Percentiles rank a stretch among this genome's conserved stretches.
Evolutionary conservation across 192 early-diverging fungal genomes (phyloP).

Genomic region (Gigaspora rosea): DNA sequence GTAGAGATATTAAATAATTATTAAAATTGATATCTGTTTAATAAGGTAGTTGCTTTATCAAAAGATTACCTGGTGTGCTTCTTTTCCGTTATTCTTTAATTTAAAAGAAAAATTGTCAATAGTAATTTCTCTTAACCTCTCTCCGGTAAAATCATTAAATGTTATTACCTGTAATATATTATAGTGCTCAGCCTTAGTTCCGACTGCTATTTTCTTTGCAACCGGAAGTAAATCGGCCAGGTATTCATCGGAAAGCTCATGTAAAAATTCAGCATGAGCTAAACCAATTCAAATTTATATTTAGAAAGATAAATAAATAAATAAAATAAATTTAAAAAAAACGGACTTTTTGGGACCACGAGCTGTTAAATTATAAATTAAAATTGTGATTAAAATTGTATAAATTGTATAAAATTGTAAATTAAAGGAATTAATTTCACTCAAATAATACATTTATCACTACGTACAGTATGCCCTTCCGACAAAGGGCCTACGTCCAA

Average conservation of each 20-base stretch:
- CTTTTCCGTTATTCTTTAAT: conserved; percentile 54
- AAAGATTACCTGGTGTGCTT: conserved; percentile 56
- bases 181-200: conserved; percentile 65
- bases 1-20: not conserved
- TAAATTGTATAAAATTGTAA: not conserved
- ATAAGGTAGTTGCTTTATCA: not conserved
- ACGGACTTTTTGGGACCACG: conserved; percentile 69
- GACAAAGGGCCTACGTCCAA: conserved; percentile 79
- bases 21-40: not conserved
- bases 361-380: conserved; percentile 46
- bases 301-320: not conserved
- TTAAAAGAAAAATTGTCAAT: conserved; percentile 7
- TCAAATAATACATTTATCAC: not conserved
- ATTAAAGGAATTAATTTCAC: not conserved
- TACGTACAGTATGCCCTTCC: conserved; percentile 69
- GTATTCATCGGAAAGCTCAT: conserved; percentile 83
- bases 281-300: conserved; percentile 8
- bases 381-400: not conserved
- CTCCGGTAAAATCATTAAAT: not conserved
- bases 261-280: conserved; percentile 89
- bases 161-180: conserved; percentile 82
- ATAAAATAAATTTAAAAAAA: conserved; percentile 5
- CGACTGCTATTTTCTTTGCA: conserved; percentile 87
- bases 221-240: conserved; percentile 83
- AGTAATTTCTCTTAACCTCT: not conserved